Evolutionary conservation across 805 yeast species (phyloP), one percentile per base, ranked within the genome.

Genomic region (Zygosaccharomyces gambellarensis): DNA sequence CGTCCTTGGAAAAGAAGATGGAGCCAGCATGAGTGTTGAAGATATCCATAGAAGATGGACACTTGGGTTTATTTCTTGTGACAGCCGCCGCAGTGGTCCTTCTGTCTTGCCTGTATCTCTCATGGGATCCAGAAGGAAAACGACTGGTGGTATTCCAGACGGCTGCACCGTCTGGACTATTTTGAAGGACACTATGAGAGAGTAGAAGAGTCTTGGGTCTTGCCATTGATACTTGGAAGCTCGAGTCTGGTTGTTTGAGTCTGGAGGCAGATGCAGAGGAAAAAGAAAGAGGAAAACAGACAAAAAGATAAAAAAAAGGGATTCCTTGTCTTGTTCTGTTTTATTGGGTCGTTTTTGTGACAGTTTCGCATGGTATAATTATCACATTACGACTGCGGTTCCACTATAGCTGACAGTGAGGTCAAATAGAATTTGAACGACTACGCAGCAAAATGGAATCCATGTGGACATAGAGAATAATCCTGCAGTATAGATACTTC

Each of bases 391-490:
- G 12, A 52, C 43, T 17, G 62, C 63, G 2, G 58, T 45, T 46
- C 61, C 52, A 6, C 61, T 46, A 43, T 55, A 59, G 47, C 66
- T 77, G 7, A 83, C 77, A 30, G 84, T 72, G 31, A 88, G 75
- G 61, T 85, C 80, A 65, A 79, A 86, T 39, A 89, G 62, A 5
- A 87, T 74, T 57, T 81, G 82, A 4, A 85, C 77, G 2, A 85
- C 67, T 0, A 82, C 95, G 81, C 90, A 87, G 48, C 85, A 78
- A 56, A 92, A 76, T 0, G 99, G 98, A 6, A 92, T 81, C 99
- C 99, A 92, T 0, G 97, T 87, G 10, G 95, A 84, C 95, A 94
- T 87, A 21, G 85, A 78, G 59, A 92, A 81, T 22, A 85, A 75
- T 0, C 96, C 96, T 0, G 95, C 82, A 47, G 77, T 73, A 69